phyloP scores from a whole-genome alignment of 1,284 basidiomycete genomes.

The Rhizoctonia solani region DNA sequence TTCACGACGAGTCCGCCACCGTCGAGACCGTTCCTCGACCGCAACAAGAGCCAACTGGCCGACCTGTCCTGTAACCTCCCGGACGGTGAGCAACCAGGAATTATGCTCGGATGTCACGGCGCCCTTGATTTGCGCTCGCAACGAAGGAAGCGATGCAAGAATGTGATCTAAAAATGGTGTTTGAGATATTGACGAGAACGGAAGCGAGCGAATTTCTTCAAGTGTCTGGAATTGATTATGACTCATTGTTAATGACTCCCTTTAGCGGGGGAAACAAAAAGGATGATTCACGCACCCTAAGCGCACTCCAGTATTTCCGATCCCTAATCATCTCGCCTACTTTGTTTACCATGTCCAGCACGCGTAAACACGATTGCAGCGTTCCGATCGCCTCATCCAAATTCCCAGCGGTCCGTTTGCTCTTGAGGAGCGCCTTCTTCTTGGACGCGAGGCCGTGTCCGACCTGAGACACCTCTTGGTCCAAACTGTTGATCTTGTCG shows the following conservation, averaged over 20 bases:
- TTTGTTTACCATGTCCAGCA: constrained; percentile 93
- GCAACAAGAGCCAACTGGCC: constrained; percentile 88
- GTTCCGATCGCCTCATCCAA: constrained; percentile 96
- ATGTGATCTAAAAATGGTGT: constrained; percentile 94
- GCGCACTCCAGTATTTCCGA: constrained; percentile 94
- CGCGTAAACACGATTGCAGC: constrained; percentile 86
- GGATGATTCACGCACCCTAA: constrained; percentile 78
- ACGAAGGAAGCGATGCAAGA: constrained; percentile 86
- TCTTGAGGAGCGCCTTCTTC: constrained; percentile 86
- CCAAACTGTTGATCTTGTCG: constrained; percentile 73
- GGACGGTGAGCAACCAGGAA: constrained; percentile 94
- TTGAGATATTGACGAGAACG: constrained; percentile 86
- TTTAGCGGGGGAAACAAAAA: constrained; percentile 38
- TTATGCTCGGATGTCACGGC: constrained; percentile 95
- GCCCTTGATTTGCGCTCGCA: constrained; percentile 86
- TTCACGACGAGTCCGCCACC: constrained; percentile 83
- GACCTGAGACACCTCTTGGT: constrained; percentile 73
- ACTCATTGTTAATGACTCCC: no score
- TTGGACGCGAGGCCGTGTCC: constrained; percentile 87
- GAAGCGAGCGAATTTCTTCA: constrained; percentile 91
- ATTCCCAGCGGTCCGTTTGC: constrained; percentile 89
- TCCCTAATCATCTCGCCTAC: constrained; percentile 91
- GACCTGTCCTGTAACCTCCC: constrained; percentile 85
- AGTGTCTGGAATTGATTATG: constrained; percentile 63
- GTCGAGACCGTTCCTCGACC: constrained; percentile 82